Conservation (phyloP, 164 flowering plant genomes). For the Annona cherimola region DNA sequence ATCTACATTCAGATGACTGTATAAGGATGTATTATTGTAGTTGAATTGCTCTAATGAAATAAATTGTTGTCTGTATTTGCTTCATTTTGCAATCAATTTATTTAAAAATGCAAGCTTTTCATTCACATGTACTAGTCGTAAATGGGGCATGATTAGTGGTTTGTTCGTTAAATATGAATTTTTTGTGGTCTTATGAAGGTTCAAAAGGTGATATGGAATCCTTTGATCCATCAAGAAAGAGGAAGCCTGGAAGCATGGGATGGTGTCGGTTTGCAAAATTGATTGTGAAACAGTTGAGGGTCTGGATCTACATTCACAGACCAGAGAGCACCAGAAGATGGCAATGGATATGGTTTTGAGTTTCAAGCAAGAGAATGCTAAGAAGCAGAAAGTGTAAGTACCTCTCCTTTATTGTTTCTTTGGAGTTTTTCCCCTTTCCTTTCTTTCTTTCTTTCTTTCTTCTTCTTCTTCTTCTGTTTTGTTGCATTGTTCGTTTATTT, state of each 20-base stretch:
- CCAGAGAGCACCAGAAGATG: conserved; percentile 85
- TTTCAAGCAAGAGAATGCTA: conserved; percentile 72
- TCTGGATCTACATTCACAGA: conserved; percentile 85
- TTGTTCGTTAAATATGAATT: too few relatives aligned
- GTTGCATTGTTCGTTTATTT: background rate
- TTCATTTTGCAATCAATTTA: too few relatives aligned
- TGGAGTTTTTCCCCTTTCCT: too few relatives aligned
- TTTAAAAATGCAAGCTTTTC: too few relatives aligned
- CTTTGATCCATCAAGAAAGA: conserved; percentile 62
- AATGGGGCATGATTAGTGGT: background rate
- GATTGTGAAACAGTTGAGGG: conserved; percentile 96
- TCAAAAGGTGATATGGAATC: conserved; percentile 65
- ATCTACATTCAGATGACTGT: background rate
- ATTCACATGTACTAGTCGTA: background rate
- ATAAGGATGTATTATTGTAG: background rate
- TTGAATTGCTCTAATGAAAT: background rate
- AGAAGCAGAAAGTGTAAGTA: conserved; percentile 64
- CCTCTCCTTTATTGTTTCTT: too few relatives aligned
- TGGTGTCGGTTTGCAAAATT: conserved; percentile 97
- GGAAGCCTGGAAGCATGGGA: conserved; percentile 57
- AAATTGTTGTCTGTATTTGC: background rate
- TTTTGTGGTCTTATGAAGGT: conserved; percentile 8
- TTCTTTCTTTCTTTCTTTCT: too few relatives aligned
- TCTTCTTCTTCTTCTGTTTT: too few relatives aligned
- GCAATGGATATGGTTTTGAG: conserved; percentile 84